These are phyloP conservation scores for Paxillus involutus DNA, from an alignment of 768 basidiomycete genomes.

Conservation along the genomic window DNA sequence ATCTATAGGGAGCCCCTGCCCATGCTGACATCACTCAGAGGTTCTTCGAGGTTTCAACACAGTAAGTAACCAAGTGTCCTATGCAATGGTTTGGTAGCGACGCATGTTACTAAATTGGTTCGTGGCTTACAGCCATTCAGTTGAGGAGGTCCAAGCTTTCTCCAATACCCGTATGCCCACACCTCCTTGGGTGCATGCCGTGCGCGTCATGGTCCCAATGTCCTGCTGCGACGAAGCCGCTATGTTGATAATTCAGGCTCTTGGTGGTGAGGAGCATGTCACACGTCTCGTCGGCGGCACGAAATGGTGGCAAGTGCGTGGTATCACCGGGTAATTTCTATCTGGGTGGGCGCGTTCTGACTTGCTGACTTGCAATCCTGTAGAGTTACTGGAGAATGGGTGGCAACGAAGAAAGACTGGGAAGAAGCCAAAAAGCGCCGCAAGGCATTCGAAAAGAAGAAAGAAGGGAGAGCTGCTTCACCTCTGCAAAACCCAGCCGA, in stretches of 20 bases:
- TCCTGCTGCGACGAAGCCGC: slow-evolving; percentile 77
- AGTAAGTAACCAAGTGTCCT: slow-evolving; percentile 42
- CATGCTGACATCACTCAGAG: slow-evolving; percentile 38
- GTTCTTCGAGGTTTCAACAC: slow-evolving; percentile 73
- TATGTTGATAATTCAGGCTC: slow-evolving; percentile 63
- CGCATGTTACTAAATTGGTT: not conserved
- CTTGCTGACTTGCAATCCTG: slow-evolving; percentile 10
- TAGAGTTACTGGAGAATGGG: slow-evolving; percentile 87
- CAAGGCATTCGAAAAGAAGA: slow-evolving; percentile 46
- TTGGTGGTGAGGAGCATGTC: slow-evolving; percentile 80
- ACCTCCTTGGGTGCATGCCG: slow-evolving; percentile 80
- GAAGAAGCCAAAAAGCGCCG: slow-evolving; percentile 59
- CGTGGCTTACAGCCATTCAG: slow-evolving; percentile 59
- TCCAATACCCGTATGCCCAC: slow-evolving; percentile 81
- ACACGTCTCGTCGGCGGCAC: slow-evolving; percentile 79
- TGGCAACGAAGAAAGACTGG: slow-evolving; percentile 83
- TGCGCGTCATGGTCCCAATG: slow-evolving; percentile 71
- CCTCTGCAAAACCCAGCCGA: slow-evolving; percentile 15
- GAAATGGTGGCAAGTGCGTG: slow-evolving; percentile 98
- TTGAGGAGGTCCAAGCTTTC: slow-evolving; percentile 80
- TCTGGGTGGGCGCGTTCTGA: slow-evolving; percentile 11
- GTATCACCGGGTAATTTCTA: slow-evolving; percentile 64
- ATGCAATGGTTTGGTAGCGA: not conserved
- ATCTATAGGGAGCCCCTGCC: not conserved
- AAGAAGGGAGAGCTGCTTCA: slow-evolving; percentile 1